Evolutionary conservation across 2,329 filamentous ascomycete genomes (phyloP).

Genomic region (Pseudocercospora vitis): DNA sequence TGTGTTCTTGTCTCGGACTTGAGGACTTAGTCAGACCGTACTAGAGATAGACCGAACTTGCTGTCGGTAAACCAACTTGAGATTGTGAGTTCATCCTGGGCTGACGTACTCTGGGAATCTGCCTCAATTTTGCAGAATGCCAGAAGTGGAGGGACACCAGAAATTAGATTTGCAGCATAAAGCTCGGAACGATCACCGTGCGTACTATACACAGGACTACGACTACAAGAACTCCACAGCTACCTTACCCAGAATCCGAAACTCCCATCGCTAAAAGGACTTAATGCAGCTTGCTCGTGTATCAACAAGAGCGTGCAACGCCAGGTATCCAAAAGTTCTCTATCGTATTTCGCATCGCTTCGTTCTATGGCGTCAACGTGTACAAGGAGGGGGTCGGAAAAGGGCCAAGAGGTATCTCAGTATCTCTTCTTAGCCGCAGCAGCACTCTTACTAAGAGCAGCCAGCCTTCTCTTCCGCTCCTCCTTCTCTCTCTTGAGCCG

Average conservation of each 20-base stretch:
- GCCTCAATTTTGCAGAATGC: no score
- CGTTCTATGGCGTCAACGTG: neutral
- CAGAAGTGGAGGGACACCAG: no score
- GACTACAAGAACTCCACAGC: neutral
- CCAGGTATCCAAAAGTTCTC: neutral
- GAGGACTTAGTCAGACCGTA: no score
- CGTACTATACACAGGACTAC: neutral
- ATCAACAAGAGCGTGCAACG: neutral
- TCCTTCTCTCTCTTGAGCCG: constrained; percentile 63
- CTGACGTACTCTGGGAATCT: no score
- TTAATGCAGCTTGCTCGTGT: neutral
- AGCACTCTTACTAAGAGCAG: constrained; percentile 37
- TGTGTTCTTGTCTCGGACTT: no score
- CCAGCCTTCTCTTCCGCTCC: constrained; percentile 47
- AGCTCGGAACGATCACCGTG: neutral
- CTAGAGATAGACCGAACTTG: no score
- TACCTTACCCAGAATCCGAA: neutral
- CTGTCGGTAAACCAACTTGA: no score
- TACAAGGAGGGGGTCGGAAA: no score
- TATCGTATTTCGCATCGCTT: constrained; percentile 5
- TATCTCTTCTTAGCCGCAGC: constrained; percentile 35
- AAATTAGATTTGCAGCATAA: no score
- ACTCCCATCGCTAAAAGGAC: constrained; percentile 3
- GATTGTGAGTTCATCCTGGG: no score
- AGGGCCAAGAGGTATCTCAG: constrained; percentile 5